Conservation (phyloP, 768 basidiomycete species). For the Trametes sanguinea region DNA sequence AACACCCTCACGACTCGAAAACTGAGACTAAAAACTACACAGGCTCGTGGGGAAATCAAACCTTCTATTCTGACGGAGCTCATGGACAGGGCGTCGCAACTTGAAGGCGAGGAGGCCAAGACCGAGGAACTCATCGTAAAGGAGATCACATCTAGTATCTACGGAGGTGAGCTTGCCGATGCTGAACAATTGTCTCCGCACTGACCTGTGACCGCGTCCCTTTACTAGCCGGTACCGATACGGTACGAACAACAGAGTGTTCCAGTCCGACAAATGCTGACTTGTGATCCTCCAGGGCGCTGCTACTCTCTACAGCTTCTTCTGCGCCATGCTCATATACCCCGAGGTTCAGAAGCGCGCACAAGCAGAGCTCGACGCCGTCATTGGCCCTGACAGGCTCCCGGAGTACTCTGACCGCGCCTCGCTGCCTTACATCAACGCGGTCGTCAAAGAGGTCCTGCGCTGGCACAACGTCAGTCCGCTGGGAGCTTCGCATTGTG, state of each 20-base stretch:
- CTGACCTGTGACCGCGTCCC: background rate
- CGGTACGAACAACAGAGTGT: background rate
- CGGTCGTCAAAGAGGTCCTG: conserved; percentile 20
- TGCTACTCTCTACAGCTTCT: conserved; percentile 2
- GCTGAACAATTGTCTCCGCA: background rate
- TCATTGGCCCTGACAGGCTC: conserved; percentile 18
- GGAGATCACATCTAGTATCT: conserved; percentile 6
- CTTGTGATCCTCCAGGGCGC: background rate
- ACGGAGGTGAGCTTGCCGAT: background rate
- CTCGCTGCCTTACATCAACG: conserved; percentile 18
- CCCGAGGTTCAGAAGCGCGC: conserved; percentile 16
- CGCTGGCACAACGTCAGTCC: conserved; percentile 18
- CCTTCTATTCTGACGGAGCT: background rate
- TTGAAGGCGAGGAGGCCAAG: background rate
- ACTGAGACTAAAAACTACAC: background rate
- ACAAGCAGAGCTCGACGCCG: conserved; percentile 21
- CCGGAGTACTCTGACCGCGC: conserved; percentile 20
- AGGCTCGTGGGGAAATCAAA: background rate
- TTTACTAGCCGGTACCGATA: conserved; percentile 2
- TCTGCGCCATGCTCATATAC: conserved; percentile 14
- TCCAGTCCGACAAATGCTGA: no score
- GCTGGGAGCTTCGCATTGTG: conserved; percentile 30
- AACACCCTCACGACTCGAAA: background rate
- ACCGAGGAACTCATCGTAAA: background rate
- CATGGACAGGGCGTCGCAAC: background rate